Base-by-base conservation (phyloP, 495 filamentous ascomycete species). In the Hypoxylon perforatum region DNA sequence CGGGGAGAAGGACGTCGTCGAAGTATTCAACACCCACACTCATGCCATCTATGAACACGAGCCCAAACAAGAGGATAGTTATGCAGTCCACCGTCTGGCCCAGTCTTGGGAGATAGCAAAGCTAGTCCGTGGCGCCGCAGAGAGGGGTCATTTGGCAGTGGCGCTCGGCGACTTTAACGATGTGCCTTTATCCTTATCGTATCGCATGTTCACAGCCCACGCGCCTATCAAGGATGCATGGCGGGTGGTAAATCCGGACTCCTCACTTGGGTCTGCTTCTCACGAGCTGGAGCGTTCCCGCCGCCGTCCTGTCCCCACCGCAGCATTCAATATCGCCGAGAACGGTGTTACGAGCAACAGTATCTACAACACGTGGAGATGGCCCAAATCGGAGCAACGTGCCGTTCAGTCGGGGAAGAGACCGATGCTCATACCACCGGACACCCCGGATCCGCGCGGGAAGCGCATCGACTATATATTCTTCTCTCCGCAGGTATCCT, bases 81-180 rank as follows among this genome's bases (percentile, higher is more conserved):
- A 98, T 73, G 71, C 92, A 19, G 93, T 91, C 74, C 96, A 98
- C 69, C 90, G 93, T 21, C 91, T 90, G 4, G 92, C 95, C 0
- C 95, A 99, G 76, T 90, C 95, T n/a, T 99, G 95, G 95, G 92
- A 98, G 77, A 93, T 98, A 47, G 85, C 93, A 30, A 97, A 96
- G 77, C 80, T 97, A 7, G 90, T 97, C 76, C 89, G 93, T 4
- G 91, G 87, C 18, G 95, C 96, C 11, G 85, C 88, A 1, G 93
- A 95, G 70, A 83, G 92, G 4, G 94, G 94, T 1, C 91, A 95
- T 74, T 80, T 97, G 6, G 92, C 92, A 5, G 81, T 98, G 15
- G 94, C 87, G 11, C 74, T 96, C 6, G 95, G 95, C 19, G 95
- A 97, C 76, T 97, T 98, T 78, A 97, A 99, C 76, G 97, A 97